Percentiles rank a stretch among this genome's conserved stretches.
Evolutionary conservation across 2,329 filamentous ascomycete genomes (phyloP).

Genomic region (Pseudogymnoascus sp.): DNA sequence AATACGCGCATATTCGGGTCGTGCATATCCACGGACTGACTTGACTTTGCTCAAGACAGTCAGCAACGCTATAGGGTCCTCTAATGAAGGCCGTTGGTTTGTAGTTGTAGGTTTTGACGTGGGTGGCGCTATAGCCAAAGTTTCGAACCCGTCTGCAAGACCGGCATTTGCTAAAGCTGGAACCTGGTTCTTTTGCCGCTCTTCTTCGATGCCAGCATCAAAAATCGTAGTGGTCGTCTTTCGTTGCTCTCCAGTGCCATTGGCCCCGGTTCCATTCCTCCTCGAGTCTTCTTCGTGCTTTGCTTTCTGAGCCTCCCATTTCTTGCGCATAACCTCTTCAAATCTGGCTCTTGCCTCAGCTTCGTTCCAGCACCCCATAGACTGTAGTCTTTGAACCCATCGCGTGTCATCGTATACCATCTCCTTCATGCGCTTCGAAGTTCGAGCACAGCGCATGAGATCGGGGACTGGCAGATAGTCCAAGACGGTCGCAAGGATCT

Average conservation of each 20-base stretch:
- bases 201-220: conserved; percentile 63
- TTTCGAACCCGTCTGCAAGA: conserved; percentile 70
- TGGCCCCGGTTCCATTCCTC: conserved; percentile 26
- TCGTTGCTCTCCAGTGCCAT: conserved; percentile 20
- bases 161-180: conserved; percentile 26
- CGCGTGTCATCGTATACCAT: conserved; percentile 98
- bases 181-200: conserved; percentile 40
- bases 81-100: conserved; percentile 33
- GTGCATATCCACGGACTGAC: conserved; percentile 76
- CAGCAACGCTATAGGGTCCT: conserved; percentile 56
- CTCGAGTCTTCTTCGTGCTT: conserved; percentile 31
- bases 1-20: conserved; percentile 84
- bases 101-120: conserved; percentile 30
- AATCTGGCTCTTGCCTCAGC: conserved; percentile 71
- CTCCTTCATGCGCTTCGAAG: conserved; percentile 80
- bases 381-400: conserved; percentile 81
- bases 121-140: conserved; percentile 49
- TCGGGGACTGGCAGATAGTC: conserved; percentile 83
- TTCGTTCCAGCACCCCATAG: conserved; percentile 91
- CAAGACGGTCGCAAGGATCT: conserved; percentile 81
- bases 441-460: conserved; percentile 75
- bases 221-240: conserved; percentile 58
- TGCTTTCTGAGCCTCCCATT: conserved; percentile 49
- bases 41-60: conserved; percentile 61
- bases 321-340: conserved; percentile 60